A percentile compares a stretch with the other conserved stretches of the same genome.
Conservation (phyloP, 1,284 basidiomycete genomes). For the Sphaerobolus stellatus region DNA sequence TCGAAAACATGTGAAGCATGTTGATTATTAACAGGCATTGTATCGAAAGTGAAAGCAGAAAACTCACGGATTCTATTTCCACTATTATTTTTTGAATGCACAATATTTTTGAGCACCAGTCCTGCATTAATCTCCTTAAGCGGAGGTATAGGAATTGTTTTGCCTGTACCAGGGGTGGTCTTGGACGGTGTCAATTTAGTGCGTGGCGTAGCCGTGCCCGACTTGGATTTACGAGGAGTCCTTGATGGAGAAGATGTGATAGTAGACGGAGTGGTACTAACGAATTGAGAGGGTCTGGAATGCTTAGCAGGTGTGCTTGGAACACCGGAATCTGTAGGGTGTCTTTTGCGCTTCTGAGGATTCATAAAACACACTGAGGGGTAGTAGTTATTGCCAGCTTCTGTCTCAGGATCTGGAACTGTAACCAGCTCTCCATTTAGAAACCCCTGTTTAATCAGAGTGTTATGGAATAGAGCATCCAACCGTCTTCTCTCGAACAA, state of each 20-base stretch:
- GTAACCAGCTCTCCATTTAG: background rate
- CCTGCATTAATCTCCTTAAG: background rate
- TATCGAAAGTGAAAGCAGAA: too few species aligned
- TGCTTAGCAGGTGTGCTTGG: too few species aligned
- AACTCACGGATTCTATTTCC: background rate
- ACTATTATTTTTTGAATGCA: background rate
- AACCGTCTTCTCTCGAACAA: constrained; percentile 5
- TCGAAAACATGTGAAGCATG: background rate
- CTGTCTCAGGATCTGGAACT: background rate
- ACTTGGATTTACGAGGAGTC: too few species aligned
- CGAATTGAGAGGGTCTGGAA: too few species aligned
- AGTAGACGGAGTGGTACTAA: too few species aligned
- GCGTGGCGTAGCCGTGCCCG: too few species aligned
- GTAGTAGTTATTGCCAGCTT: too few species aligned
- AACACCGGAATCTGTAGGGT: background rate
- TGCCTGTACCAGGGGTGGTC: too few species aligned
- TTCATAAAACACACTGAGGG: background rate
- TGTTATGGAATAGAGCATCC: constrained; percentile 8
- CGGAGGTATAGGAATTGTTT: too few species aligned
- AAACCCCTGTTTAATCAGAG: constrained; percentile 9
- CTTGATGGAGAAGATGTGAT: too few species aligned
- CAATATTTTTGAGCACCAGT: background rate
- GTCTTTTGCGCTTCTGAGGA: background rate
- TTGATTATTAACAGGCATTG: too few species aligned
- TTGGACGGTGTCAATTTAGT: too few species aligned